phyloP scores from a whole-genome alignment of 176 grass and related monocot genomes.

The Tillandsia leiboldiana region DNA sequence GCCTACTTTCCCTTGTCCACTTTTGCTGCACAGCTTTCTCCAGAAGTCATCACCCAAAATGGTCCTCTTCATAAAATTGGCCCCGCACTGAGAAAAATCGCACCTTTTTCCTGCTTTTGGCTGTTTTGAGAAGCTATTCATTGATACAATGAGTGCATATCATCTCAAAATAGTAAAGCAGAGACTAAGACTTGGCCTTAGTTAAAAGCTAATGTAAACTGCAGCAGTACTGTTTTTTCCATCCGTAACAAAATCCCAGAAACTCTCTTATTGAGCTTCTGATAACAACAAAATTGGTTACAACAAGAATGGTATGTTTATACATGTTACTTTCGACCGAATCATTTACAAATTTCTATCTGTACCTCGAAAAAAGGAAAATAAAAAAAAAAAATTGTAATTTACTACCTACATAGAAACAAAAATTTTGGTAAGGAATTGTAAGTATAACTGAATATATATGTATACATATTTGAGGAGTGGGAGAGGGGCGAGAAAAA shows the following conservation, averaged over 20 bases:
- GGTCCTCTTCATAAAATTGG: neutral
- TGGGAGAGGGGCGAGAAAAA: slow-evolving; percentile 1
- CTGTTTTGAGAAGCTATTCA: neutral
- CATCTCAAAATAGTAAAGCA: neutral
- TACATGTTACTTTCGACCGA: slow-evolving; percentile 31
- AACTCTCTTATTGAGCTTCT: neutral
- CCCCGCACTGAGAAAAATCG: neutral
- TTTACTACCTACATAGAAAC: slow-evolving; percentile 35
- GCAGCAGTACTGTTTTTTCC: neutral
- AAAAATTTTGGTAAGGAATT: neutral
- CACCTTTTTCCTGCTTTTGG: neutral
- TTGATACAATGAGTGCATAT: neutral
- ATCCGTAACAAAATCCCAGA: neutral
- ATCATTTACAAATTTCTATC: slow-evolving; percentile 64
- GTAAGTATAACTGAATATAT: slow-evolving; percentile 31
- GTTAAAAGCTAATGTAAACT: neutral
- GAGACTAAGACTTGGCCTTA: neutral
- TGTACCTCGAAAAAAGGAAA: slow-evolving; percentile 41
- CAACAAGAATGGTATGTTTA: slow-evolving; percentile 25
- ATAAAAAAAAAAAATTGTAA: slow-evolving; percentile 38
- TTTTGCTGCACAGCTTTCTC: no score
- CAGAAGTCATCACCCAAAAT: neutral
- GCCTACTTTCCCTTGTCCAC: no score
- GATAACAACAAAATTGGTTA: slow-evolving; percentile 32
- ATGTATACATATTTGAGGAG: slow-evolving; percentile 39